A percentile compares a stretch with the other conserved stretches of the same genome.
Conservation (phyloP, 768 basidiomycete genomes). For the Kwoniella sp. region DNA sequence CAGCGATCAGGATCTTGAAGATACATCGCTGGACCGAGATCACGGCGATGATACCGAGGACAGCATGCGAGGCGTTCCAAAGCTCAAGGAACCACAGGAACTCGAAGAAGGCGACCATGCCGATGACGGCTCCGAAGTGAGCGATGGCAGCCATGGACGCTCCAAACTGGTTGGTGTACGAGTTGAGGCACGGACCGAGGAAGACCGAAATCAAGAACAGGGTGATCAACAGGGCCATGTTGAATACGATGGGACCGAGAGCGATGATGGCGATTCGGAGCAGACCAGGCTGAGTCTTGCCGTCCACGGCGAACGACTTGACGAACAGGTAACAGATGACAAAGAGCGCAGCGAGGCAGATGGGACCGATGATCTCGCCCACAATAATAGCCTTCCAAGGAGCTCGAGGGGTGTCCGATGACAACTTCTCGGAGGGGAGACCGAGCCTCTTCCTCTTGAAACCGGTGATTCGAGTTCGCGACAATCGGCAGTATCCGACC, state of each 20-base stretch:
- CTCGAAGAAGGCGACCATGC: constrained; percentile 84
- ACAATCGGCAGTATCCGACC: constrained; percentile 97
- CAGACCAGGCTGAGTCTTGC: constrained; percentile 69
- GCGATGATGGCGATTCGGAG: constrained; percentile 90
- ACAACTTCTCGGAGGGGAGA: constrained; percentile 93
- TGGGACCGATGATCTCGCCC: constrained; percentile 80
- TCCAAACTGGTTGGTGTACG: constrained; percentile 78
- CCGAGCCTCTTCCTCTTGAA: constrained; percentile 98
- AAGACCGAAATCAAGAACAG: constrained; percentile 87
- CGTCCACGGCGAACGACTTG: constrained; percentile 52
- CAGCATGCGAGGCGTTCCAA: constrained; percentile 87
- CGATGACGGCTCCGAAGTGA: constrained; percentile 73
- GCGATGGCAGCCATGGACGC: constrained; percentile 87
- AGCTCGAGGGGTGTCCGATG: constrained; percentile 89
- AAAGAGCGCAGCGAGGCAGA: constrained; percentile 78
- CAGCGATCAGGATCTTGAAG: constrained; percentile 87
- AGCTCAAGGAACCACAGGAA: constrained; percentile 63
- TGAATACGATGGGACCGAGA: constrained; percentile 92
- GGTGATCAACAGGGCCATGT: constrained; percentile 77
- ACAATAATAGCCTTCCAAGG: constrained; percentile 84
- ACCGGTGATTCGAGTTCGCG: constrained; percentile 98
- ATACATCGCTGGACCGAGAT: constrained; percentile 82
- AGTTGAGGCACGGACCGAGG: constrained; percentile 73
- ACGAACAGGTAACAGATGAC: constrained; percentile 74
- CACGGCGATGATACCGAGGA: constrained; percentile 85